Conservation (phyloP, 495 filamentous ascomycete species). For the Platismatia glauca region DNA sequence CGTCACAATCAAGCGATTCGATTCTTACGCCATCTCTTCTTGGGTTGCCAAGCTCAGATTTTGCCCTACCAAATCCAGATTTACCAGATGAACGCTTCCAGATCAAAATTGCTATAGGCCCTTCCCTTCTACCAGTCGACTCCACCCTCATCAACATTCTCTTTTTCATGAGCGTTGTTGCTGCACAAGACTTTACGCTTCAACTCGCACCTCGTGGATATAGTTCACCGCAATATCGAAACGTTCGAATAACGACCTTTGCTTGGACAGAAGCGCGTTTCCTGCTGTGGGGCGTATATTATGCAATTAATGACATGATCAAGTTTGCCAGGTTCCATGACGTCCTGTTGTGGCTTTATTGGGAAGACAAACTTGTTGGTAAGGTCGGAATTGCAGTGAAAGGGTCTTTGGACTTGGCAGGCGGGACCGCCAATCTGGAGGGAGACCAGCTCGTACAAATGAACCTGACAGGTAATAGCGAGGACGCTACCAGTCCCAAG, state of each 20-base stretch:
- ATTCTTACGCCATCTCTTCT: not conserved
- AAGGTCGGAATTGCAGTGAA: not conserved
- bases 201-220: not conserved
- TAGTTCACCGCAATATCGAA: not conserved
- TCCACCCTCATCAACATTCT: constrained; percentile 1
- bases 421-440: not conserved
- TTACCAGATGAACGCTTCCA: not conserved
- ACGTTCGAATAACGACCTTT: not conserved
- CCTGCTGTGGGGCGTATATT: not conserved
- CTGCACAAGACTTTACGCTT: not conserved
- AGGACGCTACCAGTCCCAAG: not conserved
- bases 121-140: not conserved
- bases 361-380: not conserved
- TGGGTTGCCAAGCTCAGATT: not conserved
- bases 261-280: not conserved
- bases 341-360: not conserved
- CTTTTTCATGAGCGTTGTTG: not conserved
- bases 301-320: not conserved
- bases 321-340: not conserved
- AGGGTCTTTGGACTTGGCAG: not conserved
- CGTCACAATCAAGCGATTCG: not conserved
- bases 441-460: not conserved
- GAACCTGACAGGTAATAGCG: not conserved
- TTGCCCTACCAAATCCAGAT: not conserved
- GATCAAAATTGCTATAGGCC: too few relatives aligned